These are phyloP conservation scores for Fusarium miscanthi DNA, from an alignment of 2,329 filamentous ascomycete genomes.

Conservation along the genomic window DNA sequence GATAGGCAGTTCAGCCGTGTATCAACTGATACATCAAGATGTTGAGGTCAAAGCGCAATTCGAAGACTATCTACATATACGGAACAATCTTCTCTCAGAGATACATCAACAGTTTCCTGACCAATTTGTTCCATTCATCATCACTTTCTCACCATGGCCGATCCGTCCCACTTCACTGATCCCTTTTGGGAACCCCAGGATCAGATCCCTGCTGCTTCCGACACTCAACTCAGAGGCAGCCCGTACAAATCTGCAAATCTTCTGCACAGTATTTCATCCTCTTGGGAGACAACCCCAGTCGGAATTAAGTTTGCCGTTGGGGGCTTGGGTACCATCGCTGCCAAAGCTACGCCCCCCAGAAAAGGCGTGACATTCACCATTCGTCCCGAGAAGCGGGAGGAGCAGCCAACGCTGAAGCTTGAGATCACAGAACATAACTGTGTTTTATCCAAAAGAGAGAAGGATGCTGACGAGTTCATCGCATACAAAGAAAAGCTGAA, in stretches of 20 bases:
- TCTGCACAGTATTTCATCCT: not conserved
- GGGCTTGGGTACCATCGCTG: not conserved
- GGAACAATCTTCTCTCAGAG: too few relatives aligned
- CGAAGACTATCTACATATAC: not conserved
- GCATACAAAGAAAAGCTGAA: not conserved
- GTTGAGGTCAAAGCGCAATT: not conserved
- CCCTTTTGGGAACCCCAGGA: not conserved
- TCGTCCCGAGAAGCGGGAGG: not conserved
- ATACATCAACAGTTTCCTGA: too few relatives aligned
- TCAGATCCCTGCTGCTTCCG: not conserved
- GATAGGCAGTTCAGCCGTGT: not conserved
- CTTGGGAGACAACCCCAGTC: rapidly evolving
- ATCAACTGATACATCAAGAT: not conserved
- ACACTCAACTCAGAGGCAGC: not conserved
- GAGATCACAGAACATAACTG: too few relatives aligned
- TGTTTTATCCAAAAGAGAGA: too few relatives aligned
- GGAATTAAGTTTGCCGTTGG: not conserved
- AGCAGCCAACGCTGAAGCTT: not conserved
- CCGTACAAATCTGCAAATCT: not conserved
- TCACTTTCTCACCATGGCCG: not conserved
- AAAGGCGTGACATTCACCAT: not conserved
- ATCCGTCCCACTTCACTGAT: not conserved
- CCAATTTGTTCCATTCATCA: not conserved
- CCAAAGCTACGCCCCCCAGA: not conserved
- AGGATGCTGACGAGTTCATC: not conserved